Base-by-base conservation (phyloP, 2,329 filamentous ascomycete species). In the Fusarium chaquense region DNA sequence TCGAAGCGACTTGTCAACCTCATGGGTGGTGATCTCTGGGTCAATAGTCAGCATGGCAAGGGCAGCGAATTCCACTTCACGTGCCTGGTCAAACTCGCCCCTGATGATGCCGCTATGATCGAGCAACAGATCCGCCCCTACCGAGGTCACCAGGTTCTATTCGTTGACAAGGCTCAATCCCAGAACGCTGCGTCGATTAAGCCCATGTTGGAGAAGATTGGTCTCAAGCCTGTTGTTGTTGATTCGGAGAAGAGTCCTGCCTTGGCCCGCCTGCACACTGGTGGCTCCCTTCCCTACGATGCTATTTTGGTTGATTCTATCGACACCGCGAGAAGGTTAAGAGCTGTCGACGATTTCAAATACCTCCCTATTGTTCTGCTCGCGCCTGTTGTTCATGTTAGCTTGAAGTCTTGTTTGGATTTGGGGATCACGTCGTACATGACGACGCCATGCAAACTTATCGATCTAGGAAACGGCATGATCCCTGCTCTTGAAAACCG, bases 381-480 rank as follows among this genome's bases (percentile, higher is more conserved):
- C 46, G 96, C 94, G 45, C 94, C 95, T 0, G 85, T 93, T 36
- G 94, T 98, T 15, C 93, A 94, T 65, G 93, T 98, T 72, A 97
- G 90, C 79, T 86, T 99, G 73, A 97, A 97, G 83, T 96, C 93
- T 5, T 96, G 95, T 62, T 83, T 98, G 63, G 96, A 98, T 78
- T 87, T 98, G 69, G 95, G 96, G 68, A 97, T 99, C 73, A 97
- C 94, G n/a, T 98, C 94, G 52, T 98, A 98, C 81, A 98, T 98
- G 94, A 98, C 96, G 3, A 97, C 94, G 18, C 96, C 96, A 11
- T 98, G 96, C 81, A 88, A 95, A 76, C 89, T 95, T 7, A 97
- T 98, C 68, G 96, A 99, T 79, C 84, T 99, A 62, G 94, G 94
- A 64, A 98, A 98, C 76, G 95, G 94, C 71, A 94, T 99, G 87